Conservation (phyloP, 352 stramenopile species). For the Globisporangium orthogonon region DNA sequence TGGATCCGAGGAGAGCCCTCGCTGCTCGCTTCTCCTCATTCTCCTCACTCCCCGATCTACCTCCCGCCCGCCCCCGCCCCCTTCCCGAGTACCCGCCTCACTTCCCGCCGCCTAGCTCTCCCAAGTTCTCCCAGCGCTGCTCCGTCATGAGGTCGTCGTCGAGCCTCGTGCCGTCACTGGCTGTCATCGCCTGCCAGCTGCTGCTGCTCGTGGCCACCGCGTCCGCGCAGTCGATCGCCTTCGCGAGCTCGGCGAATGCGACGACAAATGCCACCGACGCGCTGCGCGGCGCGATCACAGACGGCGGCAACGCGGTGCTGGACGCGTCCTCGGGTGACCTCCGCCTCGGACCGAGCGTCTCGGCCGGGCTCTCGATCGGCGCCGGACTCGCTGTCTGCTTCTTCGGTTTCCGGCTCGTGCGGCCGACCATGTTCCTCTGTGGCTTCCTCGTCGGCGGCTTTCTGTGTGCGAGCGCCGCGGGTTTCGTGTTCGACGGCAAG, state of each 20-base stretch:
- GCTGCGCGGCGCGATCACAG: constrained; percentile 9
- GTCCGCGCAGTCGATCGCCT: neutral
- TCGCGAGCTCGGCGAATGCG: neutral
- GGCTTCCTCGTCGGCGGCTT: constrained; percentile 53
- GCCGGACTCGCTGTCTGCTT: constrained; percentile 26
- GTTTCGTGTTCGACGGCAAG: constrained; percentile 32
- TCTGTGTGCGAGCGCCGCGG: constrained; percentile 30
- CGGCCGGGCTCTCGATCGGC: constrained; percentile 30
- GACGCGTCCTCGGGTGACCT: neutral
- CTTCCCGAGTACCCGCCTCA: no score
- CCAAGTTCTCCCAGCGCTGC: neutral
- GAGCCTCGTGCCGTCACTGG: neutral
- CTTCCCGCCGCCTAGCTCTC: no score
- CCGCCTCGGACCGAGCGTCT: constrained; percentile 3
- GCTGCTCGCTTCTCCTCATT: neutral
- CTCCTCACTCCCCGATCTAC: neutral
- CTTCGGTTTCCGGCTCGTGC: constrained; percentile 44
- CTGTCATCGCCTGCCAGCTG: neutral
- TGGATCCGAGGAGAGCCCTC: no score
- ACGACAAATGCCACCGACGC: neutral
- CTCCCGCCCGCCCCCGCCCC: no score
- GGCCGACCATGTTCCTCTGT: constrained; percentile 55
- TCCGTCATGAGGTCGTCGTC: neutral
- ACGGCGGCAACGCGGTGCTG: constrained; percentile 4
- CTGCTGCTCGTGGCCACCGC: neutral